Evolutionary conservation across 306 rosid genomes (phyloP), one percentile per base, ranked within the genome.

Genomic region (Betula pendula): DNA sequence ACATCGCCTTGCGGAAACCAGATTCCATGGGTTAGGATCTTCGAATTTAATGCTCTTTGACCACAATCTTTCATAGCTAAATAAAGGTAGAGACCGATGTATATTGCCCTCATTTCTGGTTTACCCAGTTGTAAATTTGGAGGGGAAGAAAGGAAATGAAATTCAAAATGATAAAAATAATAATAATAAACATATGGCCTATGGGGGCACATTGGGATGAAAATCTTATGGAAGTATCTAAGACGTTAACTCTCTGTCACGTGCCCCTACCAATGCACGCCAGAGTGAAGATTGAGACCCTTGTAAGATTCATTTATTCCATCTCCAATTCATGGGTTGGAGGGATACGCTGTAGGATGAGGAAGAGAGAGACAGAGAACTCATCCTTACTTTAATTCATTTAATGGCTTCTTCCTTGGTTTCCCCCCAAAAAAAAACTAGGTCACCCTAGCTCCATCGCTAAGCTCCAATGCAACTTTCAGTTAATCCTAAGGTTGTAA

Each of bases 231-330:
- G 74, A 15, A 69, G 73, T 68, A 68, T 77, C 8, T 24, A 84
- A 71, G 70, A 76, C 76, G 81, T 79, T 38, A 49, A 55, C 79
- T 50, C 81, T 83, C 75, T 14, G 19, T 72, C 90, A 92, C 88
- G 85, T 82, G 90, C 84, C 70, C 84, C 70, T 78, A 77, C 60
- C 52, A 25, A 69, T 80, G 75, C 72, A 73, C 55, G 78, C 79
- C 92, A 84, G 55, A 40, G 73, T 17, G 60, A 68, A 43, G 88
- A 88, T 74, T 72, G 82, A 66, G 83, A 88, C 86, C 72, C 71
- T 68, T 76, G 75, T 50, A 53, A 60, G 80, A 47, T 43, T 35
- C 80, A 73, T 66, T 68, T 52, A 76, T 73, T 73, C 31, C 59
- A 22, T 22, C 70, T 24, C 48, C 13, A 27, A 44, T 66, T 71